Conservation (phyloP, 2,329 filamentous ascomycete species). For the Phyllosticta paracitricarpa region DNA sequence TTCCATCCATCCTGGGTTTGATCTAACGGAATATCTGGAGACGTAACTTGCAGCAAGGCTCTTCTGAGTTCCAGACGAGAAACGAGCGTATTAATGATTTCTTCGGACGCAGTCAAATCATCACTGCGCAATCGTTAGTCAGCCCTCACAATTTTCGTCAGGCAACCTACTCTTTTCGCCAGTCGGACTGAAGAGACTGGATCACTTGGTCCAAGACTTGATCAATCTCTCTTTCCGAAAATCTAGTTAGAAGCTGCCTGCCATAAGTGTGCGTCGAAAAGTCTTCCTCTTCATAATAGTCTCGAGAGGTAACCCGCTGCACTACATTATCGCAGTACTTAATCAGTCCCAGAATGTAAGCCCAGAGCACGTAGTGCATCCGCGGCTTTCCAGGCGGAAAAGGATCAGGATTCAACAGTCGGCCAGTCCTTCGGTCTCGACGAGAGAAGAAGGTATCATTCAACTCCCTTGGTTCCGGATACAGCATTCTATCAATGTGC, state of each 20-base stretch:
- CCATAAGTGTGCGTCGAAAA: conserved; percentile 90
- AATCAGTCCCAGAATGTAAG: conserved; percentile 76
- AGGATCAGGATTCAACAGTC: conserved; percentile 16
- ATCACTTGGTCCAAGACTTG: conserved; percentile 44
- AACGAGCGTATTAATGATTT: conserved; percentile 46
- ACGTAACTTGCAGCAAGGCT: conserved; percentile 47
- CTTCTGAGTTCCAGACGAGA: conserved; percentile 58
- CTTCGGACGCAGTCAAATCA: conserved; percentile 22
- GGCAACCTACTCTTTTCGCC: conserved; percentile 19
- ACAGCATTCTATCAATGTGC: conserved; percentile 76
- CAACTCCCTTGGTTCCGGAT: conserved; percentile 54
- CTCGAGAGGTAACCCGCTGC: conserved; percentile 65
- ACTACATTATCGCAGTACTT: conserved; percentile 77
- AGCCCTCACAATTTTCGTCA: neutral
- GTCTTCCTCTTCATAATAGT: conserved; percentile 97
- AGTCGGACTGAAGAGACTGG: conserved; percentile 20
- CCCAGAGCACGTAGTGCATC: conserved; percentile 56
- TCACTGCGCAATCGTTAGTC: conserved; percentile 12
- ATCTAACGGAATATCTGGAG: conserved; percentile 26
- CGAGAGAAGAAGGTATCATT: conserved; percentile 46
- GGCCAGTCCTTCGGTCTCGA: neutral
- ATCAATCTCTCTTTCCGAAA: conserved; percentile 49
- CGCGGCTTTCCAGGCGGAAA: conserved; percentile 26
- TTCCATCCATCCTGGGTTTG: conserved; percentile 26
- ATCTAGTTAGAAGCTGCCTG: conserved; percentile 59